phyloP scores from a whole-genome alignment of 768 basidiomycete species.

The Boletus pseudo-olivaceus region DNA sequence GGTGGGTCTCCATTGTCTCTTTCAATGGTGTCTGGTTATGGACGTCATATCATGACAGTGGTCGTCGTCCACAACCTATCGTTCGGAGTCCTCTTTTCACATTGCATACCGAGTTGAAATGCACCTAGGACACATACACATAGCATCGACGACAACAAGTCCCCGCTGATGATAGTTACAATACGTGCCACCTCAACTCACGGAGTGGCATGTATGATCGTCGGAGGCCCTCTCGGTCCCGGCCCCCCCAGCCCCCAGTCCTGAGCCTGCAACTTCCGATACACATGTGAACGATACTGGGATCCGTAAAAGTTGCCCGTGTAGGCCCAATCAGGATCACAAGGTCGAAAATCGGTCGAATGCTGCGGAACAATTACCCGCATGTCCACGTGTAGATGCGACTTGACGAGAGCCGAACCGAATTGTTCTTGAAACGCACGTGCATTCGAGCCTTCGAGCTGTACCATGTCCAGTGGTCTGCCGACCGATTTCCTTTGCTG shows the following conservation, averaged over 20 bases:
- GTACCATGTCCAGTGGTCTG: conserved; percentile 22
- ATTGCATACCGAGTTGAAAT: conserved; percentile 1
- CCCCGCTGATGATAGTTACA: conserved; percentile 3
- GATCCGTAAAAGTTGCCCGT: conserved; percentile 28
- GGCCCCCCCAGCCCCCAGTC: conserved; percentile 23
- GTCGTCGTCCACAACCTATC: background rate
- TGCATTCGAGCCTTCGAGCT: conserved; percentile 25
- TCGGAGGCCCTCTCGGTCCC: conserved; percentile 26
- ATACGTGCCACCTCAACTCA: conserved; percentile 7
- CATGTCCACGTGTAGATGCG: conserved; percentile 25
- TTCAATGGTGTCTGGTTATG: background rate
- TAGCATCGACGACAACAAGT: conserved; percentile 1
- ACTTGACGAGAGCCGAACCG: conserved; percentile 22
- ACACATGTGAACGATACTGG: conserved; percentile 30
- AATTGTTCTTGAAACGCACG: conserved; percentile 28
- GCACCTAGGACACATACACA: conserved; percentile 1
- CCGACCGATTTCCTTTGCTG: conserved; percentile 32
- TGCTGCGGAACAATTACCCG: conserved; percentile 15
- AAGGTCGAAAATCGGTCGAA: conserved; percentile 16
- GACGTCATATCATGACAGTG: background rate
- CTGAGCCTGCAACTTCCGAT: conserved; percentile 29
- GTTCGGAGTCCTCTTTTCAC: background rate
- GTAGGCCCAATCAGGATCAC: conserved; percentile 28
- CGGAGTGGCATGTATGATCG: conserved; percentile 24
- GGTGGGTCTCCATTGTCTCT: conserved; percentile 4